A percentile compares a stretch with the other conserved stretches of the same genome.
phyloP scores from a whole-genome alignment of 176 grass and related monocot genomes.

The Otatea glauca region DNA sequence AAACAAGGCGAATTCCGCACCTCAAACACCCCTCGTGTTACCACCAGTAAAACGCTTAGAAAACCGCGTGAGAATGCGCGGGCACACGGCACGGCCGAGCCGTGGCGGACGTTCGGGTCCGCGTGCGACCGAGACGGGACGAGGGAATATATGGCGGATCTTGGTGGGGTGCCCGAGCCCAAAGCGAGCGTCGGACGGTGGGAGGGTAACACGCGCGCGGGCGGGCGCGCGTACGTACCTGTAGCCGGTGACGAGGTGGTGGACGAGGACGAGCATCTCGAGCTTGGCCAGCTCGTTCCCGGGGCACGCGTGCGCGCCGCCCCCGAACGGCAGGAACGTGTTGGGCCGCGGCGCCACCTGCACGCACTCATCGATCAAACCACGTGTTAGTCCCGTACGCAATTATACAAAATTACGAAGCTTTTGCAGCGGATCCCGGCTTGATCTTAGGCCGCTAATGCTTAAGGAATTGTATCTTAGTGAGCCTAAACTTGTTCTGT shows the following conservation, averaged over 20 bases:
- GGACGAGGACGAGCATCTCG: constrained; percentile 67
- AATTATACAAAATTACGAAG: background rate
- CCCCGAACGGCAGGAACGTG: constrained; percentile 75
- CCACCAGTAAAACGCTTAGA: background rate
- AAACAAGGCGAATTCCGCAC: background rate
- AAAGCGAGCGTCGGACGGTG: background rate
- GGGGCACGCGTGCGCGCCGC: constrained; percentile 70
- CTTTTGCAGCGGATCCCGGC: background rate
- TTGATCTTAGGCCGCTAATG: background rate
- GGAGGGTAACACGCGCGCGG: too few species aligned
- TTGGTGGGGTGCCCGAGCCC: background rate
- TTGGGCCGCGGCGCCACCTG: constrained; percentile 60
- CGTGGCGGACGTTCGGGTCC: too few species aligned
- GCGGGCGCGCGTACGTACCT: constrained; percentile 35
- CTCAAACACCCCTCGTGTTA: background rate
- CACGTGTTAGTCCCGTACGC: background rate
- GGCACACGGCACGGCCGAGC: too few species aligned
- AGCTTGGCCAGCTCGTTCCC: constrained; percentile 81
- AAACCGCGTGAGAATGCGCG: background rate
- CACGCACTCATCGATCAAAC: background rate
- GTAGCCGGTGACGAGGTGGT: constrained; percentile 69
- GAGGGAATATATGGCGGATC: background rate
- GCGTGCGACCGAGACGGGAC: too few species aligned
- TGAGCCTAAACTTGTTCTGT: background rate
- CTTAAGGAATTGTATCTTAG: background rate